Evolutionary conservation across 2,329 filamentous ascomycete species (phyloP).

Genomic region (Septoria linicola): DNA sequence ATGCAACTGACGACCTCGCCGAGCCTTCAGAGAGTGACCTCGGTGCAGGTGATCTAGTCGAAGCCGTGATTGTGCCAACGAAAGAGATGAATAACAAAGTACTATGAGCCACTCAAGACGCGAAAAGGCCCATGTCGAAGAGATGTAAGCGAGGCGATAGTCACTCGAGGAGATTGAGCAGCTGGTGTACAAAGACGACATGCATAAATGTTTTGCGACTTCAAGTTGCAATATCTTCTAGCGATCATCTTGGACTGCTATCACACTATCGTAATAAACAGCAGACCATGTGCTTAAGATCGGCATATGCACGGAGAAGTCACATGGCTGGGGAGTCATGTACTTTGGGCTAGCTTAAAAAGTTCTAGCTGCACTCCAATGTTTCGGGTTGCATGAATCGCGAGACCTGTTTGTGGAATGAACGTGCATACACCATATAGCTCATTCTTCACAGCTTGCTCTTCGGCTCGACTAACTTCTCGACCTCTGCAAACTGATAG

Average conservation of each 20-base stretch:
- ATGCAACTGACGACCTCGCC: background rate
- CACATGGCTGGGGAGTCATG: no score
- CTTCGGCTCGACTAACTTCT: constrained; percentile 54
- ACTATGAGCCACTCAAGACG: no score
- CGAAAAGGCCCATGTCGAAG: no score
- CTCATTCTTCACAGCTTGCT: constrained; percentile 45
- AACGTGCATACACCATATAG: background rate
- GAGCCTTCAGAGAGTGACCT: background rate
- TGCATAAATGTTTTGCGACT: no score
- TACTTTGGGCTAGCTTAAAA: background rate
- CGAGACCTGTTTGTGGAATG: background rate
- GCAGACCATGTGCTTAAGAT: no score
- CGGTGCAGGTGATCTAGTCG: background rate
- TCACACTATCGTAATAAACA: no score
- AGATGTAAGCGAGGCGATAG: no score
- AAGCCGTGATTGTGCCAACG: background rate
- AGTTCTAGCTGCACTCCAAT: background rate
- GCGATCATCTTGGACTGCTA: no score
- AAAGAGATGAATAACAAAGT: background rate
- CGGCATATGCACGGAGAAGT: no score
- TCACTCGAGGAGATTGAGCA: no score
- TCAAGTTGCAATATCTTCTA: no score
- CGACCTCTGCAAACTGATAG: constrained; percentile 73
- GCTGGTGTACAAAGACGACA: no score
- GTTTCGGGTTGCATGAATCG: background rate